A percentile compares a stretch with the other conserved stretches of the same genome.
phyloP scores from a whole-genome alignment of 1,139 yeast species.

The Lodderomyces elongisporus region DNA sequence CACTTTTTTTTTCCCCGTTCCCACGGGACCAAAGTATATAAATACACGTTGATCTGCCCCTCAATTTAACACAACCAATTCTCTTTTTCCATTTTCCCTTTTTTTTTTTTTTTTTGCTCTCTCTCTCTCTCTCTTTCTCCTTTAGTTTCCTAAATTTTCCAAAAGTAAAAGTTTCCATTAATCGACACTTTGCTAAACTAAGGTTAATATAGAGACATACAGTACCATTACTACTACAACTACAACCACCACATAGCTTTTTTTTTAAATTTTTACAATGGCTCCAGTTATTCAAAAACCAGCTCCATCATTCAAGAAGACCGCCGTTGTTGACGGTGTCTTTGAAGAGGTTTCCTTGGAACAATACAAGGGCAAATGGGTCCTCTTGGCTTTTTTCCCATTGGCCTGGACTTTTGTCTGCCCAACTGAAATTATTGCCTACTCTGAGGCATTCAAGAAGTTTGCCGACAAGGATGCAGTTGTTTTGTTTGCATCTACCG shows the following conservation, averaged over 20 bases:
- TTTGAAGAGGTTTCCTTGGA: slow-evolving; percentile 93
- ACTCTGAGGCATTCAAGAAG: slow-evolving; percentile 89
- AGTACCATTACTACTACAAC: too few relatives aligned
- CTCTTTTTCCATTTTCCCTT: too few relatives aligned
- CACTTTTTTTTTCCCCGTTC: too few relatives aligned
- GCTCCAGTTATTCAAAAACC: slow-evolving; percentile 88
- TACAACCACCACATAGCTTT: too few relatives aligned
- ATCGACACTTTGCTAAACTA: too few relatives aligned
- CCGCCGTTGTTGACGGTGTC: slow-evolving; percentile 93
- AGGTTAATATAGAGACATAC: neutral
- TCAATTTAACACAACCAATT: too few relatives aligned
- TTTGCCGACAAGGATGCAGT: slow-evolving; percentile 84
- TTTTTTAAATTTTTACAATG: too few relatives aligned
- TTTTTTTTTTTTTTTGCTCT: slow-evolving; percentile 1
- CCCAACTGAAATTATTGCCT: slow-evolving; percentile 98
- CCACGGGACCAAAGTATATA: too few relatives aligned
- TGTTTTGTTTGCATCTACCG: slow-evolving; percentile 94
- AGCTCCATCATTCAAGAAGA: slow-evolving; percentile 93
- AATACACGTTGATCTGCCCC: too few relatives aligned
- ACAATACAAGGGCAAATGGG: slow-evolving; percentile 97
- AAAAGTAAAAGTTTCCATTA: too few relatives aligned
- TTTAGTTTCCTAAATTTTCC: too few relatives aligned
- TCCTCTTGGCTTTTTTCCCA: slow-evolving; percentile 92
- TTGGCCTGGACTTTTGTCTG: slow-evolving; percentile 98
- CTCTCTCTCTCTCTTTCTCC: neutral